These are phyloP conservation scores for Hypoxylon rubiginosum DNA, from an alignment of 2,329 filamentous ascomycete genomes.

Conservation along the genomic window DNA sequence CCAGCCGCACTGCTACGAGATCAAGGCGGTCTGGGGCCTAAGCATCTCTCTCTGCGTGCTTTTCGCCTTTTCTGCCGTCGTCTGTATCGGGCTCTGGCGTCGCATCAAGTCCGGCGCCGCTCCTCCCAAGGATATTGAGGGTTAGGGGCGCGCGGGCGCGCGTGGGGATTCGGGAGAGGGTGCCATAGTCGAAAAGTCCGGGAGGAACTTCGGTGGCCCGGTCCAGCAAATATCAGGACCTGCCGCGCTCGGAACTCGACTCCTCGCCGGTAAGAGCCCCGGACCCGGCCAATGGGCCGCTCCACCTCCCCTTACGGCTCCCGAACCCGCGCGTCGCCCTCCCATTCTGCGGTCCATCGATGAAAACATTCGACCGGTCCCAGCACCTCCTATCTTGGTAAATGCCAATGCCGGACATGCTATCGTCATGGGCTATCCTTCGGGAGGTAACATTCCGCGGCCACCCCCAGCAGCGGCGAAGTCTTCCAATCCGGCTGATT, in stretches of 20 bases:
- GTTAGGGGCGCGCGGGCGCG: conserved; percentile 64
- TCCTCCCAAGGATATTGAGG: conserved; percentile 63
- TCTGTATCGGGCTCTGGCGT: conserved; percentile 73
- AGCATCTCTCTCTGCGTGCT: conserved; percentile 82
- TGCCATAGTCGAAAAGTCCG: conserved; percentile 25
- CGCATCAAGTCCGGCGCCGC: conserved; percentile 62
- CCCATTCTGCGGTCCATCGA: conserved; percentile 42
- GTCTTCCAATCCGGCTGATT: conserved; percentile 27
- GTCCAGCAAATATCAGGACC: conserved; percentile 44
- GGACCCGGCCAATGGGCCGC: conserved; percentile 43
- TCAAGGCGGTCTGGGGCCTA: conserved; percentile 90
- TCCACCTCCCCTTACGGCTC: conserved; percentile 41
- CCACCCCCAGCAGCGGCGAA: conserved; percentile 33
- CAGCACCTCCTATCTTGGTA: conserved; percentile 39
- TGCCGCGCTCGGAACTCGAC: conserved; percentile 46
- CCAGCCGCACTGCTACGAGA: conserved; percentile 80
- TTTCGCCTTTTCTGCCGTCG: conserved; percentile 73
- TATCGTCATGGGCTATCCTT: conserved; percentile 35
- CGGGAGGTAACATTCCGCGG: conserved; percentile 24
- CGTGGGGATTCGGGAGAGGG: conserved; percentile 40
- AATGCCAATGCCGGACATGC: conserved; percentile 33
- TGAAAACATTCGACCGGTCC: conserved; percentile 42
- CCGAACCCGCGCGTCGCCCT: conserved; percentile 46
- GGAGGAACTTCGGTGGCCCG: conserved; percentile 16
- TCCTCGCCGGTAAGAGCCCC: conserved; percentile 36